Evolutionary conservation across 2,329 filamentous ascomycete genomes (phyloP), one percentile per base, ranked within the genome.

Genomic region (Pestalotiopsis sp.): DNA sequence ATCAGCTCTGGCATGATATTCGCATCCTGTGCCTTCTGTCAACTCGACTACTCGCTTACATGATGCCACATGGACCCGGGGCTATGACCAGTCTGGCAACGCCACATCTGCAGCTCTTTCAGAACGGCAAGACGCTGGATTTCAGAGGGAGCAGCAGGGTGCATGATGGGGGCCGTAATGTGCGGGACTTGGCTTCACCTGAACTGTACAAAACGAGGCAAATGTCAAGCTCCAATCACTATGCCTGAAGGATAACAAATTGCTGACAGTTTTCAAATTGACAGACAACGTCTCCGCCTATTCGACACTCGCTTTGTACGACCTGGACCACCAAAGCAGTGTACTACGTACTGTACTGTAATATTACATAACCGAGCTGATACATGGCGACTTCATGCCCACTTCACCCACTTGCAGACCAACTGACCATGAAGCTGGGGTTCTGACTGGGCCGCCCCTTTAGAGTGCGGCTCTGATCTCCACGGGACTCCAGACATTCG

Each of bases 381-480:
- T 59, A 23, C 57, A 59, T 27, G 9, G 25, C 25, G 25, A 59
- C 57, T 36, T 59, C 45, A 52, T 52, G 11, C 14, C 45, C 9
- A 52, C 45, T 9, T 45, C 41, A 45, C 41, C 52, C 52, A 58
- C n/a, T 12, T 23, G n/a, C 52, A 13, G 13, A 59, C 57, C 57
- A 59, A 59, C 23, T 25, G 13, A 31, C 45, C 17, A n/a, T 23
- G 17, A 17, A 52, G 31, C 45, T 52, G 45, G 41, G 12, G 13
- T 14, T 45, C 45, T n/a, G 25, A 9, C 57, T 27, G 20, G 9
- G 13, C 23, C 14, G 9, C 27, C 57, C 27, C 23, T 31, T 23
- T 39, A 65, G 23, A 65, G 64, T 25, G 45, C 27, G 14, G 64
- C 64, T 58, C 64, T 65, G 64, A 57, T 36, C 20, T 65, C 64